phyloP scores from a whole-genome alignment of 805 yeast genomes.

The Wickerhamiella cacticola region DNA sequence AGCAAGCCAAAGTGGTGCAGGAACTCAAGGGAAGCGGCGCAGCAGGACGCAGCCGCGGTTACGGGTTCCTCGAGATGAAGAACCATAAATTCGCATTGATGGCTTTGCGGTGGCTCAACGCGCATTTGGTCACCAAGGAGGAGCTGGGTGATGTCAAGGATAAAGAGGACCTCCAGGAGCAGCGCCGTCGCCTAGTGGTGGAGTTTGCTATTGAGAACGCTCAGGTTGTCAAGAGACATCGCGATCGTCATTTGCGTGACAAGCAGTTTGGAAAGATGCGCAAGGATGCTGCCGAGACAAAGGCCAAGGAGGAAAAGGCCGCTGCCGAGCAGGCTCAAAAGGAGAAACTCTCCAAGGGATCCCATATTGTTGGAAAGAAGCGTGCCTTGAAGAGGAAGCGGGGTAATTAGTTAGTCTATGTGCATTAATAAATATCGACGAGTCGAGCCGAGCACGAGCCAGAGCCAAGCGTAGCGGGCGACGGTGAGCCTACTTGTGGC shows the following conservation, averaged over 20 bases:
- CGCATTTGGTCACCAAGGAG: constrained; percentile 63
- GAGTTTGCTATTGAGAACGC: constrained; percentile 97
- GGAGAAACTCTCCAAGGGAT: constrained; percentile 16
- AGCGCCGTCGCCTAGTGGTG: constrained; percentile 68
- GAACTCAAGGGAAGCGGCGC: constrained; percentile 86
- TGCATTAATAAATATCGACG: no score
- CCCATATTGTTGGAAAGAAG: constrained; percentile 28
- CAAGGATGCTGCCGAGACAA: constrained; percentile 20
- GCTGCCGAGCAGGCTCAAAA: constrained; percentile 19
- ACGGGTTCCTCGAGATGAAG: constrained; percentile 86
- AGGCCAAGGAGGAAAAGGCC: constrained; percentile 9
- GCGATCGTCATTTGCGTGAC: constrained; percentile 35
- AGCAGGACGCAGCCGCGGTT: constrained; percentile 87
- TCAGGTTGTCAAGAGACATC: constrained; percentile 80
- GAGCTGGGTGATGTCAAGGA: constrained; percentile 39
- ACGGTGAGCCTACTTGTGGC: no score
- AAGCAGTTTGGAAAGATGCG: constrained; percentile 22
- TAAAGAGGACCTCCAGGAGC: constrained; percentile 26
- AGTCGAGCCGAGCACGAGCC: no score
- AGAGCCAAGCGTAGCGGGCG: no score
- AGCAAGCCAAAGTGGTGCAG: constrained; percentile 83
- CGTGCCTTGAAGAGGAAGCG: constrained; percentile 24
- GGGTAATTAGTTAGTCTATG: background rate
- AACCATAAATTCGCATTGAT: constrained; percentile 87
- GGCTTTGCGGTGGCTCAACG: constrained; percentile 96